Conservation (phyloP, 2,329 filamentous ascomycete genomes). For the Fusarium humuli region DNA sequence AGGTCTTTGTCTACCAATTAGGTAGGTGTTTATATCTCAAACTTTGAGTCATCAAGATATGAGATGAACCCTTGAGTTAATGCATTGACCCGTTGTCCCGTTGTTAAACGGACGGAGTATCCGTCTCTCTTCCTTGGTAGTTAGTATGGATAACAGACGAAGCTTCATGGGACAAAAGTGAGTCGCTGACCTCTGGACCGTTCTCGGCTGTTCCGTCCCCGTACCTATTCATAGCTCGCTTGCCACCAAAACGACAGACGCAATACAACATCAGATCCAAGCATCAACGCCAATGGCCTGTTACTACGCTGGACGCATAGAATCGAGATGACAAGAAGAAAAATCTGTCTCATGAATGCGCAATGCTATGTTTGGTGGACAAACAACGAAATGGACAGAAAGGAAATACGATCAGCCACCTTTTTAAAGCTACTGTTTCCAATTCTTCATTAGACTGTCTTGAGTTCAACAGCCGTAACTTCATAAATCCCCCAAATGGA, state of each 20-base stretch:
- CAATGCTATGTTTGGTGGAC: neutral
- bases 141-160: neutral
- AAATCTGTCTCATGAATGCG: neutral
- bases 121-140: neutral
- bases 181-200: conserved; percentile 12
- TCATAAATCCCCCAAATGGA: conserved; percentile 4
- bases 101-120: neutral
- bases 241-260: conserved; percentile 19
- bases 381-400: neutral
- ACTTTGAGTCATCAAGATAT: conserved; percentile 10
- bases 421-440: conserved; percentile 32
- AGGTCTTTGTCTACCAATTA: conserved; percentile 7
- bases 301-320: conserved; percentile 13
- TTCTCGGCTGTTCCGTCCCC: conserved; percentile 23
- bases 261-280: conserved; percentile 33
- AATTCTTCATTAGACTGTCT: conserved; percentile 14
- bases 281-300: conserved; percentile 4
- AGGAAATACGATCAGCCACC: conserved; percentile 8
- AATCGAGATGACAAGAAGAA: neutral
- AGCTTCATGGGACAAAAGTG: neutral
- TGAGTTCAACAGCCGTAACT: conserved; percentile 3
- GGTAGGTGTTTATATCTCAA: conserved; percentile 9
- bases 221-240: conserved; percentile 40
- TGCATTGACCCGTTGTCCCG: conserved; percentile 21
- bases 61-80: conserved; percentile 32